Evolutionary conservation across 169 alveolate genomes (phyloP).

Genomic region (Cryptosporidium xiaoi): DNA sequence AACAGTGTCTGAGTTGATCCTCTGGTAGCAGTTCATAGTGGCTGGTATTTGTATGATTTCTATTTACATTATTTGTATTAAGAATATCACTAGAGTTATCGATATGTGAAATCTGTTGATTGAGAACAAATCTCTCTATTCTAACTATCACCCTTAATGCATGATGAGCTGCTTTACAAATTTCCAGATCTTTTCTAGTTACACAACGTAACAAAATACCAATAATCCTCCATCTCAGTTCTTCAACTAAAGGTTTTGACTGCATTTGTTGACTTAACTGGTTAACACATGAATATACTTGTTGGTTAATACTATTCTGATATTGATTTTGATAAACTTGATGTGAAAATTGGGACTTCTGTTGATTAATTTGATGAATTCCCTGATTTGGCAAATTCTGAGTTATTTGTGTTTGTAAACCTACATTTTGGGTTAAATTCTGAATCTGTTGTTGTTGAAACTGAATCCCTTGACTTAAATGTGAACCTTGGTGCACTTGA

Average conservation of each 20-base stretch:
- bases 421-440: conserved; percentile 1
- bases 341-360: conserved; percentile 32
- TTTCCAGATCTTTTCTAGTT: conserved; percentile 63
- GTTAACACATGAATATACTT: background rate
- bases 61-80: background rate
- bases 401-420: conserved; percentile 5
- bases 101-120: background rate
- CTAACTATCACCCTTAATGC: conserved; percentile 58
- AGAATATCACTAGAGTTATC: background rate
- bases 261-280: conserved; percentile 14
- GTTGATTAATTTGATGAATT: conserved; percentile 16
- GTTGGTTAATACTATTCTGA: conserved; percentile 26
- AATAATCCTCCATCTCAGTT: conserved; percentile 65
- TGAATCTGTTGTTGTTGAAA: conserved; percentile 19
- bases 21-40: conserved; percentile 71
- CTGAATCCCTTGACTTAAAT: conserved; percentile 1
- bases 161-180: conserved; percentile 72
- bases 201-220: conserved; percentile 72
- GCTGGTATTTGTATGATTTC: conserved; percentile 5
- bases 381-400: background rate
- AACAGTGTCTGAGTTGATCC: conserved; percentile 69
- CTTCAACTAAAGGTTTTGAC: conserved; percentile 28
- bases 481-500: conserved; percentile 1
- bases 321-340: conserved; percentile 33
- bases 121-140: conserved; percentile 40